Evolutionary conservation across 106 monocot genomes (phyloP), one percentile per base, ranked within the genome.

Genomic region (Dendrobium huoshanense): DNA sequence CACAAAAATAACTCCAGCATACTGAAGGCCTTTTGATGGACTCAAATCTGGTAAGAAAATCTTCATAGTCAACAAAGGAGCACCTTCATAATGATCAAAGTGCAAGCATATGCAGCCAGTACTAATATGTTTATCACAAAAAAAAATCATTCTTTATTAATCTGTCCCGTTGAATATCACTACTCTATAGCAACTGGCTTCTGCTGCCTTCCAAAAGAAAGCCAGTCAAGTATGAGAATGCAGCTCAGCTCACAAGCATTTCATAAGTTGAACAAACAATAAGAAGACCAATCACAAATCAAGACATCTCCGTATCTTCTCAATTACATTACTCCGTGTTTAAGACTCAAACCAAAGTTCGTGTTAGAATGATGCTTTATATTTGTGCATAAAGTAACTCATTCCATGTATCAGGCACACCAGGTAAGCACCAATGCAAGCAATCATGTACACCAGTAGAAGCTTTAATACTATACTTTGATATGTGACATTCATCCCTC

Each of bases 341-440:
- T 25, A 67, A 67, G 67, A 29, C 11, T 25, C 67, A 67, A 67
- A 27, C 27, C 7, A 27, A 67, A 67, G 22, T 4, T 29, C 37
- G 1, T 70, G 37, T 15, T 37, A 70, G 37, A 70, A 40, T 16
- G 4, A 37, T 70, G 33, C 33, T 37, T 86, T 90, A 95, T n/a
- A 95, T 59, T 78, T 92, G 89, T 44, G 89, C 95, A 82, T 72
- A 84, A 85, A 95, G 91, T 13, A 95, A 79, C 77, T 95, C 95
- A 79, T 95, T 95, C 95, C 95, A 95, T 41, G 91, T 81, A 87
- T 95, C 95, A 86, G 95, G 95, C 83, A 95, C 79, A 25, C 95
- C 95, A n/a, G 95, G 95, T 58, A 95, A 83, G 85, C 95, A 95
- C 95, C 95, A 95, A 75, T 95, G 95, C 83, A 95, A 86, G 80